These are phyloP conservation scores for Starmerella sp. DNA, from an alignment of 805 yeast genomes.

Conservation along the genomic window DNA sequence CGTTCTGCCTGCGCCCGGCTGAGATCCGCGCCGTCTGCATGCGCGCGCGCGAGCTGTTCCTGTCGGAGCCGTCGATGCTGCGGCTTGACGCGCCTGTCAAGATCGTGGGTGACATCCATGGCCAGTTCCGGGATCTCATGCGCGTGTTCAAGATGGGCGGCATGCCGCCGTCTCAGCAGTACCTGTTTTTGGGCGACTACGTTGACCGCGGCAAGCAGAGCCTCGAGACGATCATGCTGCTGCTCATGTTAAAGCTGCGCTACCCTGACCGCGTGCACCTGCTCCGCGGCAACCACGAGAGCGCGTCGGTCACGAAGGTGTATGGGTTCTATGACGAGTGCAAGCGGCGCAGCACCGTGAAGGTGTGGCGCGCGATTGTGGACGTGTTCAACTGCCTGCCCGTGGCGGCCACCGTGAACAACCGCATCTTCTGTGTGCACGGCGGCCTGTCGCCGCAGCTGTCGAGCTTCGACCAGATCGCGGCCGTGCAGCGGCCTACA, in stretches of 20 bases:
- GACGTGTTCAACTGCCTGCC: conserved; percentile 95
- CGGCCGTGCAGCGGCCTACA: conserved; percentile 64
- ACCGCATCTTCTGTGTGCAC: conserved; percentile 84
- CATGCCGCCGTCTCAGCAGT: conserved; percentile 88
- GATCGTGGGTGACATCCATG: conserved; percentile 91
- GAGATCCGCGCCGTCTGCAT: conserved; percentile 80
- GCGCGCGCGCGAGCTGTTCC: conserved; percentile 71
- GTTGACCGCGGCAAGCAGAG: conserved; percentile 97
- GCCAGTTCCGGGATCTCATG: conserved; percentile 86
- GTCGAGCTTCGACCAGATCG: conserved; percentile 58
- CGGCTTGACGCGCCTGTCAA: conserved; percentile 80
- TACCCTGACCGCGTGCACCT: conserved; percentile 91
- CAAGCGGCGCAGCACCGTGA: conserved; percentile 79
- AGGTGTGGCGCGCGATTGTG: conserved; percentile 83
- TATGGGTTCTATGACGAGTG: conserved; percentile 98
- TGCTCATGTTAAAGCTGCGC: conserved; percentile 84
- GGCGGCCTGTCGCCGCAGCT: conserved; percentile 74
- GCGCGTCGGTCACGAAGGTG: conserved; percentile 92
- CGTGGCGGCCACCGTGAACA: conserved; percentile 88
- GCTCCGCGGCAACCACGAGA: conserved; percentile 94
- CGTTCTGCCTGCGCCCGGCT: conserved; percentile 66
- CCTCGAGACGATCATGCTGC: conserved; percentile 75
- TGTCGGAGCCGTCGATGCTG: conserved; percentile 79
- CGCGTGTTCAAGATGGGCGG: conserved; percentile 92
- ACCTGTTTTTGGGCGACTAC: conserved; percentile 87